Evolutionary conservation across 2,329 filamentous ascomycete species (phyloP), one percentile per base, ranked within the genome.

Genomic region (Hypoxylon sp.): DNA sequence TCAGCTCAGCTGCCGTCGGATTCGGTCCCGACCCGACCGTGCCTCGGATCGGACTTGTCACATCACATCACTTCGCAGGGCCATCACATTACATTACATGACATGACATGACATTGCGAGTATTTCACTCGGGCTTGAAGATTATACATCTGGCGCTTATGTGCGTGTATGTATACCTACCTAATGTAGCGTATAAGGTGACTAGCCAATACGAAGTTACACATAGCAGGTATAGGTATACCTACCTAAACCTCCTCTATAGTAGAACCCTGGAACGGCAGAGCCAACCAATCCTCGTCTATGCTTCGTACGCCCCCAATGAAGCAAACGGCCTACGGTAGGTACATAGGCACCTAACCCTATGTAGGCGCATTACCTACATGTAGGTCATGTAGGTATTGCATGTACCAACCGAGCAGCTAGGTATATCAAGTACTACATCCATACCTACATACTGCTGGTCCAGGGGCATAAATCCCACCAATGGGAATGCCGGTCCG

Each of bases 401-500:
- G n/a, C n/a, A n/a, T n/a, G n/a, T n/a, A n/a, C n/a, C 25, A 28
- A 28, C 25, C 25, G 6, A 28, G 25, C 25, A 28, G 25, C 25
- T 28, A 23, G 23, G 23, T 23, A 28, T 28, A 28, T 28, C 25
- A 19, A 36, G n/a, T 32, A 32, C 19, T 38, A 30, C 28, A 2
- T 23, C 2, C 23, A 23, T 38, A 52, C 32, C 7, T 23, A 11
- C 50, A 32, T 38, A 52, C 25, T 34, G 25, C 6, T 11, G 21
- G 2, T 11, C 43, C 43, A 30, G 55, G 32, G 55, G 19, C 10
- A 19, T 7, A 3, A n/a, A 49, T 28, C 55, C 55, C 55, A 45
- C 57, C 57, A 60, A 60, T 60, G 9, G 14, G 17, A 28, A 13
- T 13, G 21, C 23, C n/a, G 19, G 49, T 17, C 41, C 50, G 14